Conservation (phyloP, 352 stramenopile genomes). For the Globisporangium orthogonon region DNA sequence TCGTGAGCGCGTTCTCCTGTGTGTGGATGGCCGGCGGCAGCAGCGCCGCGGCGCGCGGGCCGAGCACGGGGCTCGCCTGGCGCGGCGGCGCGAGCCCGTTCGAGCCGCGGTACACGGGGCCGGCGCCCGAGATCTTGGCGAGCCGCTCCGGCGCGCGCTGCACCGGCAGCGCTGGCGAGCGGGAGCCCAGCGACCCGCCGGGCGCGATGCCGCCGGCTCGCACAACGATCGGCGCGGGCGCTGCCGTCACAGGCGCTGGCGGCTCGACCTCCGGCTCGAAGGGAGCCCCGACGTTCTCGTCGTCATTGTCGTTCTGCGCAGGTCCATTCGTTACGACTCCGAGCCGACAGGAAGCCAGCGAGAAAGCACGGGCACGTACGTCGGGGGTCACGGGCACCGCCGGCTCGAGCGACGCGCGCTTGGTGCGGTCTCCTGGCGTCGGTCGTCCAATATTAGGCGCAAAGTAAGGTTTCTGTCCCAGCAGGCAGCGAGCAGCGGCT, state of each 20-base stretch:
- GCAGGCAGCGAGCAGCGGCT: no score
- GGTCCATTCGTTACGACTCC: background rate
- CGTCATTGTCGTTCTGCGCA: constrained; percentile 5
- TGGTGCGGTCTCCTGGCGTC: constrained; percentile 10
- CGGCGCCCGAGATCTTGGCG: constrained; percentile 50
- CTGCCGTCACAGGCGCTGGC: background rate
- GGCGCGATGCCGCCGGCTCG: constrained; percentile 8
- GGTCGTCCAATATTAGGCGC: no score
- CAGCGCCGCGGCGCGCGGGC: constrained; percentile 25
- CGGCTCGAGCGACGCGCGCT: constrained; percentile 6
- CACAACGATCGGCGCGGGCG: background rate
- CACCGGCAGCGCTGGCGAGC: constrained; percentile 36
- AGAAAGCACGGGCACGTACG: background rate
- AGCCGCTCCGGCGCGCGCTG: constrained; percentile 38
- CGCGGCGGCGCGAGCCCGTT: constrained; percentile 6
- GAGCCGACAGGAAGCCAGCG: background rate
- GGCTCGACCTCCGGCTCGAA: constrained; percentile 4
- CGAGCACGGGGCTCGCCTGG: constrained; percentile 43
- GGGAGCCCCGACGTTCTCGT: constrained; percentile 3
- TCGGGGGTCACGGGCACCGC: constrained; percentile 9
- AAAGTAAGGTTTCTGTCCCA: no score
- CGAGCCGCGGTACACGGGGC: constrained; percentile 27
- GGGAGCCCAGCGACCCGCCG: constrained; percentile 10
- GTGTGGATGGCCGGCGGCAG: constrained; percentile 10
- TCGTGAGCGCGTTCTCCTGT: constrained; percentile 22